phyloP scores from a whole-genome alignment of 495 filamentous ascomycete species.

The Acidiella bohemica region DNA sequence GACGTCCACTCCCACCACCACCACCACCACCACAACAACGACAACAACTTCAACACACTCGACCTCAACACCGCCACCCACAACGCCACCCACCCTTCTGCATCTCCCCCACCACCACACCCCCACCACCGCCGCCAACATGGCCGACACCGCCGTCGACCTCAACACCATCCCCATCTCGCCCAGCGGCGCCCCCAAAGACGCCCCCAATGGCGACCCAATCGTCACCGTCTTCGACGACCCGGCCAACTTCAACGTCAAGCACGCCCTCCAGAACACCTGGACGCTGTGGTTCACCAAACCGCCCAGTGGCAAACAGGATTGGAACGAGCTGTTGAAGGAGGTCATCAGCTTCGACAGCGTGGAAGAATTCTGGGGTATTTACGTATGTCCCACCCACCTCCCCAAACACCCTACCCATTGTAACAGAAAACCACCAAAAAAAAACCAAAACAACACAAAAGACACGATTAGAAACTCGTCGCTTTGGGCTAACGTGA shows the following conservation, averaged over 20 bases:
- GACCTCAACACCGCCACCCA: too few relatives aligned
- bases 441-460: too few relatives aligned
- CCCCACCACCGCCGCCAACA: constrained; percentile 4
- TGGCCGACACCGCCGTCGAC: constrained; percentile 29
- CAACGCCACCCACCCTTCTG: too few relatives aligned
- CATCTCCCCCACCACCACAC: too few relatives aligned
- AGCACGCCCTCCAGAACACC: constrained; percentile 87
- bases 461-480: too few relatives aligned
- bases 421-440: too few relatives aligned
- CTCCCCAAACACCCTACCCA: too few relatives aligned
- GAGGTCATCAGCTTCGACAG: constrained; percentile 97
- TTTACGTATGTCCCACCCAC: constrained; percentile 80
- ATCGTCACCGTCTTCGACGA: constrained; percentile 89
- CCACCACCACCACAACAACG: not conserved
- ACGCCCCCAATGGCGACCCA: constrained; percentile 36
- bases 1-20: constrained; percentile 2
- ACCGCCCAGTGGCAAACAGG: constrained; percentile 94
- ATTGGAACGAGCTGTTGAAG: constrained; percentile 97
- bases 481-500: too few relatives aligned
- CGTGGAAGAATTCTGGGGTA: constrained; percentile 98
- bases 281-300: constrained; percentile 99
- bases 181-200: constrained; percentile 40
- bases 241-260: constrained; percentile 96
- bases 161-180: constrained; percentile 61
- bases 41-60: too few relatives aligned